These are phyloP conservation scores for Trichoderma asperelloides DNA, from an alignment of 495 filamentous ascomycete species.

Conservation along the genomic window DNA sequence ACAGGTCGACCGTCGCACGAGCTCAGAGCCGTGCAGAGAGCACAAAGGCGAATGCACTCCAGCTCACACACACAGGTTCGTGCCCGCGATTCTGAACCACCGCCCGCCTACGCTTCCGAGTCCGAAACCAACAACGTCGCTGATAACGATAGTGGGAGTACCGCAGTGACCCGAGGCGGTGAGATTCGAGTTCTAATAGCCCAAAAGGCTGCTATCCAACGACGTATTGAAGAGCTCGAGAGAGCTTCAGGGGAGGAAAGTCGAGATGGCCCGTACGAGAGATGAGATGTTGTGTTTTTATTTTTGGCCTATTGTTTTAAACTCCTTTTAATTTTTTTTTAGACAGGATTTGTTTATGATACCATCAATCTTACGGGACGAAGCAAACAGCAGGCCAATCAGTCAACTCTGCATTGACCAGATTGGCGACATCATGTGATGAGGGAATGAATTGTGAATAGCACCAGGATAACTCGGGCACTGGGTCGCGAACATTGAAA, in stretches of 20 bases:
- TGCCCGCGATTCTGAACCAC: background rate
- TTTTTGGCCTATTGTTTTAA: background rate
- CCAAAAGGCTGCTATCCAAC: constrained; percentile 9
- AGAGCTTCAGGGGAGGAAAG: background rate
- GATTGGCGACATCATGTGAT: too few species aligned
- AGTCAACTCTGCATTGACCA: background rate
- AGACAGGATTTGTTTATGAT: background rate
- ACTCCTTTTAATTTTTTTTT: background rate
- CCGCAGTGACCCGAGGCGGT: background rate
- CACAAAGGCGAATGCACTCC: background rate
- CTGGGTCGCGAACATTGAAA: too few species aligned
- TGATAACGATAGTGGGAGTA: background rate
- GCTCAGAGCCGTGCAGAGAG: background rate
- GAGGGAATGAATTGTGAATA: too few species aligned
- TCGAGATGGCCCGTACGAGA: background rate
- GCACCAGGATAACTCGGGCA: too few species aligned
- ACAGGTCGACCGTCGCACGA: background rate
- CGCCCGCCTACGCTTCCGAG: background rate
- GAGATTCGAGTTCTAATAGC: constrained; percentile 7
- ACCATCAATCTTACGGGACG: background rate
- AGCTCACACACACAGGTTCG: background rate
- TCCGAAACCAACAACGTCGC: background rate
- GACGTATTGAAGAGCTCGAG: constrained; percentile 8
- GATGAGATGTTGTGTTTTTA: background rate
- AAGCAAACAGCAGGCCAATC: background rate